phyloP scores from a whole-genome alignment of 345 rosid species.

The Brassica carinata region DNA sequence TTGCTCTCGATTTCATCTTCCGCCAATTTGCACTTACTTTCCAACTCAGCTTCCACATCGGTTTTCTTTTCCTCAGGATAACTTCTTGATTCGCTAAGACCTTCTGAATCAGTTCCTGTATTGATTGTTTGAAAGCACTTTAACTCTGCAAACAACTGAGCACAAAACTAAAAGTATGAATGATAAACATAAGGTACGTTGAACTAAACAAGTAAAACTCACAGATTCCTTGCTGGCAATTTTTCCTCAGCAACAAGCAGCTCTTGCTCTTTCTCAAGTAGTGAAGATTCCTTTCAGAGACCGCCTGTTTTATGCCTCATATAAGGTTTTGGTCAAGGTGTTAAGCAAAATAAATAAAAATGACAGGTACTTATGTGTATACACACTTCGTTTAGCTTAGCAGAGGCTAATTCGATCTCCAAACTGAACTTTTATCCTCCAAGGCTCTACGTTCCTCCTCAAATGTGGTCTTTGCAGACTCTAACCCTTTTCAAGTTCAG shows the following conservation, averaged over 20 bases:
- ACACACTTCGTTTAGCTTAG: slow-evolving; percentile 63
- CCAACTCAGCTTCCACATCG: slow-evolving; percentile 78
- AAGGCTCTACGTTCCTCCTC: slow-evolving; percentile 61
- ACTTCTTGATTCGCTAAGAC: slow-evolving; percentile 62
- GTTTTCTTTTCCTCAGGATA: slow-evolving; percentile 57
- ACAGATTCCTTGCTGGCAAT: slow-evolving; percentile 60
- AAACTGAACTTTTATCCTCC: slow-evolving; percentile 57
- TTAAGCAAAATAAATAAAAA: slow-evolving; percentile 19
- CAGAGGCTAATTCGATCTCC: slow-evolving; percentile 54
- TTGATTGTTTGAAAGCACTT: slow-evolving; percentile 13
- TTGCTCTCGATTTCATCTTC: slow-evolving; percentile 84
- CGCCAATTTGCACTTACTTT: slow-evolving; percentile 56
- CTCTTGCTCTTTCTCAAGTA: slow-evolving; percentile 70
- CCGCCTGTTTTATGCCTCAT: slow-evolving; percentile 46
- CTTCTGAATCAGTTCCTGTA: slow-evolving; percentile 69
- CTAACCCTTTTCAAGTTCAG: slow-evolving; percentile 58
- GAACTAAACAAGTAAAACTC: slow-evolving; percentile 42
- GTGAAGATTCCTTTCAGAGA: slow-evolving; percentile 59
- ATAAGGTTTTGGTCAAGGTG: not conserved
- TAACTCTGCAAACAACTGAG: not conserved
- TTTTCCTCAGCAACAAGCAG: slow-evolving; percentile 69
- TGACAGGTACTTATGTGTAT: slow-evolving; percentile 12
- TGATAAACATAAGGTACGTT: slow-evolving; percentile 4
- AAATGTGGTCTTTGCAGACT: slow-evolving; percentile 52
- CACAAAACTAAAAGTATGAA: slow-evolving; percentile 5